phyloP scores from a whole-genome alignment of 169 alveolate species.

The Babesia ovis region DNA sequence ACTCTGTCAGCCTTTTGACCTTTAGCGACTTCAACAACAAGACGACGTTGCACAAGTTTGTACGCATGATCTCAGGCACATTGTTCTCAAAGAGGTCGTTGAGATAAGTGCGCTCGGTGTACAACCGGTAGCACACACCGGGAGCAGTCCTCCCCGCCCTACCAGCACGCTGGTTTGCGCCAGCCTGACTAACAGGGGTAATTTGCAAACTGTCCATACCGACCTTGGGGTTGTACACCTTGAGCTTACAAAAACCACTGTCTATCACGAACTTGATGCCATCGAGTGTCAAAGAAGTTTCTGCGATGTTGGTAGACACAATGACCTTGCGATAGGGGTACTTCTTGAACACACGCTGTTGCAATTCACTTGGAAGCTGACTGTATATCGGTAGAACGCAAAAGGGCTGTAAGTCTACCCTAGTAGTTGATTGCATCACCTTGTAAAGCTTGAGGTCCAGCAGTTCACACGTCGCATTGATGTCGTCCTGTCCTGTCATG shows the following conservation, averaged over 20 bases:
- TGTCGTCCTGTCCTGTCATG: constrained; percentile 99
- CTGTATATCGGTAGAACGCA: constrained; percentile 97
- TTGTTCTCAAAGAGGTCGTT: constrained; percentile 95
- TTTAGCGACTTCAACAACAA: constrained; percentile 96
- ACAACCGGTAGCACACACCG: constrained; percentile 98
- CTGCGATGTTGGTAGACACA: constrained; percentile 99
- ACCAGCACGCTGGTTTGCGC: constrained; percentile 99
- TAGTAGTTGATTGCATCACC: constrained; percentile 62
- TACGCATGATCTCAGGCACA: constrained; percentile 99
- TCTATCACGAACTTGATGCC: constrained; percentile 98
- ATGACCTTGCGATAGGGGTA: constrained; percentile 87
- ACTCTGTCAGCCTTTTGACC: constrained; percentile 91
- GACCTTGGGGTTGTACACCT: constrained; percentile 97
- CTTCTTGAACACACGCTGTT: constrained; percentile 79
- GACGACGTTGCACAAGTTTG: constrained; percentile 98
- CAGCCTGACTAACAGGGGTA: constrained; percentile 99
- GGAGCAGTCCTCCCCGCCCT: constrained; percentile 99
- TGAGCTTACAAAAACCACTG: constrained; percentile 98
- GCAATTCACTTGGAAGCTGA: constrained; percentile 97
- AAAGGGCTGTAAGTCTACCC: constrained; percentile 79
- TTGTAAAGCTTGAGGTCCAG: constrained; percentile 88
- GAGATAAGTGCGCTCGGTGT: constrained; percentile 94
- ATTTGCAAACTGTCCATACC: constrained; percentile 99
- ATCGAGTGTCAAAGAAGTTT: constrained; percentile 98
- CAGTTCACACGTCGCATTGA: constrained; percentile 96